Conservation (phyloP, 345 rosid species). For the Microcos paniculata region DNA sequence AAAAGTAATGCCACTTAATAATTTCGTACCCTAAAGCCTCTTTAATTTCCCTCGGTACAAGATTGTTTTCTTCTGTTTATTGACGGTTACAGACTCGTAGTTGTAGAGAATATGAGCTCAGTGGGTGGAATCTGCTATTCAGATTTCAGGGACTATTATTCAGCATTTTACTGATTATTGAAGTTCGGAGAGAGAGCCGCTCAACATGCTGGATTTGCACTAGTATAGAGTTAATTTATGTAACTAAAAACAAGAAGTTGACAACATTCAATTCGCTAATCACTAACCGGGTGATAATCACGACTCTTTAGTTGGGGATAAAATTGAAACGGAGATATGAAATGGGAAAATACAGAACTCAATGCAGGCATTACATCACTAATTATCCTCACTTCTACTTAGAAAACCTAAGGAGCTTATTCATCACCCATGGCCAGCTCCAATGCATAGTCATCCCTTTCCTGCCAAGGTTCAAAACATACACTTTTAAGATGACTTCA, state of each 20-base stretch:
- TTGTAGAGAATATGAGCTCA: too few relatives aligned
- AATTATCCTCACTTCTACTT: conserved; percentile 13
- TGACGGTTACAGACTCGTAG: too few relatives aligned
- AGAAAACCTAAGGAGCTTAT: conserved; percentile 25
- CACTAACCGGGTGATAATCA: neutral
- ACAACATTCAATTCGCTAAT: neutral
- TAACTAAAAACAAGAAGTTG: neutral
- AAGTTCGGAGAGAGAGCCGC: neutral
- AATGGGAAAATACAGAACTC: conserved; percentile 1
- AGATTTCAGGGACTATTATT: too few relatives aligned
- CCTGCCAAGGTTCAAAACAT: conserved; percentile 46
- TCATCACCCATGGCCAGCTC: conserved; percentile 95
- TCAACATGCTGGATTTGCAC: neutral
- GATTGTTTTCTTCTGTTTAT: too few relatives aligned
- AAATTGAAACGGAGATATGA: neutral
- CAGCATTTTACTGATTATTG: too few relatives aligned
- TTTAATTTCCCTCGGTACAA: too few relatives aligned
- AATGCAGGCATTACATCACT: conserved; percentile 15
- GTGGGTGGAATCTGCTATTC: too few relatives aligned
- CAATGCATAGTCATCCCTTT: conserved; percentile 90
- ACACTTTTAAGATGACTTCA: conserved; percentile 2
- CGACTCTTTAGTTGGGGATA: neutral
- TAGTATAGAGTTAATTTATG: neutral
- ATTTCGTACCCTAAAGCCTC: too few relatives aligned
- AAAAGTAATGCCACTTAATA: too few relatives aligned